A percentile compares a stretch with the other conserved stretches of the same genome.
These are phyloP conservation scores for Xylaria sp. DNA, from an alignment of 2,329 filamentous ascomycete genomes.

Conservation along the genomic window DNA sequence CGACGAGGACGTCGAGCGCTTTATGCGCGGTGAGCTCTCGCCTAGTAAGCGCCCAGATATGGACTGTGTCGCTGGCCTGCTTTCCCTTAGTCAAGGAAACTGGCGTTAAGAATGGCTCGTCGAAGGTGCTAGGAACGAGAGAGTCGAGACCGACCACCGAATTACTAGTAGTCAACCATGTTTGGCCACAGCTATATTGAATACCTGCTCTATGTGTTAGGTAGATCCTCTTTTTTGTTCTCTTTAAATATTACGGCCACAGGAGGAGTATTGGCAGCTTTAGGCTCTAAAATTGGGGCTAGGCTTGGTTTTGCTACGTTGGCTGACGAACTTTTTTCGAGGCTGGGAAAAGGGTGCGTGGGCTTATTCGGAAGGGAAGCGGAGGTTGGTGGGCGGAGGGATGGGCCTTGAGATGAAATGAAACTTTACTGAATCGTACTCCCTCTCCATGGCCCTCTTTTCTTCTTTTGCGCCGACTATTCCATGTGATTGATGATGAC, in stretches of 20 bases:
- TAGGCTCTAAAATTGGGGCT: background rate
- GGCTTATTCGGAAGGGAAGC: constrained; percentile 7
- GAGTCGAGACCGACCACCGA: background rate
- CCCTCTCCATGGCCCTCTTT: background rate
- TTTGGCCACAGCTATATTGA: background rate
- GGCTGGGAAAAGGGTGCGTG: constrained; percentile 3
- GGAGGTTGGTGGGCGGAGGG: constrained; percentile 2
- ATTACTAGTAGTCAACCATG: background rate
- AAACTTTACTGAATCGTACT: constrained; percentile 20
- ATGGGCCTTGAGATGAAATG: constrained; percentile 13
- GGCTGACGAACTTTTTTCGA: constrained; percentile 24
- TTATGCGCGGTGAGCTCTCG: constrained; percentile 75
- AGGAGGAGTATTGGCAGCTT: background rate
- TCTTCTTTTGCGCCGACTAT: too few species aligned
- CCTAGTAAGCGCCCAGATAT: constrained; percentile 82
- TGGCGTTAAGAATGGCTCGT: constrained; percentile 69
- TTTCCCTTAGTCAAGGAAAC: constrained; percentile 91
- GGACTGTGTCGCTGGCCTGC: constrained; percentile 87
- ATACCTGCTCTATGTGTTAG: background rate
- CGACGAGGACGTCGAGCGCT: constrained; percentile 72
- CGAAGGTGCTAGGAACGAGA: background rate
- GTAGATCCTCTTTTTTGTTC: background rate
- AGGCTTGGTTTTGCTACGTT: constrained; percentile 23
- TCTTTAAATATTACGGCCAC: background rate
- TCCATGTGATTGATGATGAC: constrained; percentile 4